Conservation (phyloP, 1,139 yeast genomes). For the Blastobotrys elegans region DNA sequence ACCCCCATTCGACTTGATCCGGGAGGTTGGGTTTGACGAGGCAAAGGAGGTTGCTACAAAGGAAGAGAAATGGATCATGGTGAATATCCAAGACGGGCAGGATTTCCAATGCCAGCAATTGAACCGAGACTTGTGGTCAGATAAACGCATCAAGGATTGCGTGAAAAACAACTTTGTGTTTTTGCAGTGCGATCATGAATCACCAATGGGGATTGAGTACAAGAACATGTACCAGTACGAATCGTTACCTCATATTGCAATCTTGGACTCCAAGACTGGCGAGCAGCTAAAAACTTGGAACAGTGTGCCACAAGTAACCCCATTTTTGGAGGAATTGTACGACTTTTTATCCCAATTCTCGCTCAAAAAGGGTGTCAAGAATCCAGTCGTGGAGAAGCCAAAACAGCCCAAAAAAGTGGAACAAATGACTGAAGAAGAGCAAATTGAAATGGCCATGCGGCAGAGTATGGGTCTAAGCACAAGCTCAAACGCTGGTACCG, state of each 20-base stretch:
- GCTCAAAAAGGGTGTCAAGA: slow-evolving; percentile 56
- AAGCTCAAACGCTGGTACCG: slow-evolving; percentile 9
- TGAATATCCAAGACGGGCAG: slow-evolving; percentile 79
- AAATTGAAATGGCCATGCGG: slow-evolving; percentile 69
- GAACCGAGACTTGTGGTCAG: slow-evolving; percentile 92
- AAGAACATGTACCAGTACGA: slow-evolving; percentile 63
- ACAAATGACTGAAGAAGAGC: slow-evolving; percentile 74
- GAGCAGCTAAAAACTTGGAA: slow-evolving; percentile 75
- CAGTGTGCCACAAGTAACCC: slow-evolving; percentile 51
- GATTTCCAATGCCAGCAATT: slow-evolving; percentile 87
- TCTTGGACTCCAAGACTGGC: slow-evolving; percentile 92
- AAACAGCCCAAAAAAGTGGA: slow-evolving; percentile 28
- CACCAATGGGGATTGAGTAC: slow-evolving; percentile 68
- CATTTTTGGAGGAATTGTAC: slow-evolving; percentile 48
- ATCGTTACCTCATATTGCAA: slow-evolving; percentile 84
- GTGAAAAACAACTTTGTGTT: slow-evolving; percentile 70
- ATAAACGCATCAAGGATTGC: slow-evolving; percentile 55
- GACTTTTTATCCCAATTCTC: slow-evolving; percentile 55
- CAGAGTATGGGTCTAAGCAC: slow-evolving; percentile 48
- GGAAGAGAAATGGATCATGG: slow-evolving; percentile 71
- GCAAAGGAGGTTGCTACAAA: slow-evolving; percentile 67
- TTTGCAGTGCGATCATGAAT: slow-evolving; percentile 65
- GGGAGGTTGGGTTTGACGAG: slow-evolving; percentile 56
- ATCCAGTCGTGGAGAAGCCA: slow-evolving; percentile 48
- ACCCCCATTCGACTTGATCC: slow-evolving; percentile 90